A percentile compares a stretch with the other conserved stretches of the same genome.
These are phyloP conservation scores for Boletus fagicola DNA, from an alignment of 768 basidiomycete species.

Conservation along the genomic window DNA sequence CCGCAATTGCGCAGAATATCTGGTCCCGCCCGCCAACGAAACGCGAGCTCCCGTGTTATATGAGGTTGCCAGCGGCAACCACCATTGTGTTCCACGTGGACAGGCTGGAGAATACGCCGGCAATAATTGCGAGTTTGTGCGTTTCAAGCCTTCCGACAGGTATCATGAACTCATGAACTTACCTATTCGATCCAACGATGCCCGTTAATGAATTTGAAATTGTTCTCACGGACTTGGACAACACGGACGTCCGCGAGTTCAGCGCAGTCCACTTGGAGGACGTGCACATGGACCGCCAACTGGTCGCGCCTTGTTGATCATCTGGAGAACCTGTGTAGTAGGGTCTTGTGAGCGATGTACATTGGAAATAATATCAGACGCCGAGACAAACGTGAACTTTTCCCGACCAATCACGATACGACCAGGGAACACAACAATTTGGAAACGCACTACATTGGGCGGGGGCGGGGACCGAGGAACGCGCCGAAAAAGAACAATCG, in stretches of 20 bases:
- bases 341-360: neutral
- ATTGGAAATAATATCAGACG: neutral
- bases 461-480: neutral
- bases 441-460: neutral
- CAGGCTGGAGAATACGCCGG: neutral
- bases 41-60: neutral
- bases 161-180: neutral
- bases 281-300: neutral
- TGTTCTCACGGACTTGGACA: neutral
- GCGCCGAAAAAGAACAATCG: neutral
- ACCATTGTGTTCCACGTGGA: neutral
- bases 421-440: neutral
- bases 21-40: neutral
- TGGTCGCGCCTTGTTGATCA: neutral
- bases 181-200: no score
- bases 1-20: no score
- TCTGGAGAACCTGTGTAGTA: neutral
- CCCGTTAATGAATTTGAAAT: neutral
- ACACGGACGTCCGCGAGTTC: neutral
- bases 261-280: neutral
- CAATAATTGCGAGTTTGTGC: neutral
- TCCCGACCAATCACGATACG: neutral
- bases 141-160: slow-evolving; percentile 6
- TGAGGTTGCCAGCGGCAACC: neutral
- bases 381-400: neutral